Conservation (phyloP, 2,329 filamentous ascomycete genomes). For the Penicillium nordicum region DNA sequence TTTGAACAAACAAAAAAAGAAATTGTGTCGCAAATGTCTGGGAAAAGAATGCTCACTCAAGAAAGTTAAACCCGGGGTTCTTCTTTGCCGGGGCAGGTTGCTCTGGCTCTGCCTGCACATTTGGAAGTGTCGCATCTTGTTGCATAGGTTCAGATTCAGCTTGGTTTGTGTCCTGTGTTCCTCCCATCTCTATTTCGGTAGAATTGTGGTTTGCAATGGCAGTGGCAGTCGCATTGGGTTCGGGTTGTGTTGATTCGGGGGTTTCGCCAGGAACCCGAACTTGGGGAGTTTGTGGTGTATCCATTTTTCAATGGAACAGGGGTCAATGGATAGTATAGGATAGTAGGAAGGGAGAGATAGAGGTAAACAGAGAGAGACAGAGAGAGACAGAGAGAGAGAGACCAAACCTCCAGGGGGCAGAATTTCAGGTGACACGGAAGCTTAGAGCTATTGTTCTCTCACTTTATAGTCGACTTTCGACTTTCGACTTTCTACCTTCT, state of each 20-base stretch:
- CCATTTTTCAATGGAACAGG: neutral
- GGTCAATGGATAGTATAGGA: neutral
- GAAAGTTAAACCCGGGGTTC: conserved; percentile 24
- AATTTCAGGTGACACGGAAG: neutral
- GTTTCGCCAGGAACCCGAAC: conserved; percentile 14
- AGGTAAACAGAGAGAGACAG: neutral
- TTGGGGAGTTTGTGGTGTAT: conserved; percentile 9
- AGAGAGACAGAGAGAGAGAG: neutral
- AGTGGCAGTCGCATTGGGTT: neutral
- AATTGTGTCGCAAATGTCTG: neutral
- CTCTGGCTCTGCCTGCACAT: conserved; percentile 19
- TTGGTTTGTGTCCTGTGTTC: conserved; percentile 14
- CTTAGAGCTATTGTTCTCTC: no score
- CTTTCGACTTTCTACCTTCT: no score
- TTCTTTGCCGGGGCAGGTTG: conserved; percentile 15
- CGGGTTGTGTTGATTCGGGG: neutral
- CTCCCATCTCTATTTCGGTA: conserved; percentile 29
- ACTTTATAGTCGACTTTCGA: no score
- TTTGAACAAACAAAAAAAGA: no score
- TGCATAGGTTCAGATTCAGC: conserved; percentile 16
- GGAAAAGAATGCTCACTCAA: conserved; percentile 26
- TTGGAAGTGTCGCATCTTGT: conserved; percentile 21
- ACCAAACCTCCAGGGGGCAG: neutral
- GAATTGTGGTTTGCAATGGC: conserved; percentile 13
- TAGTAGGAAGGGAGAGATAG: neutral